Base-by-base conservation (phyloP, 2,329 filamentous ascomycete genomes). In the Cladosporium colombiae region DNA sequence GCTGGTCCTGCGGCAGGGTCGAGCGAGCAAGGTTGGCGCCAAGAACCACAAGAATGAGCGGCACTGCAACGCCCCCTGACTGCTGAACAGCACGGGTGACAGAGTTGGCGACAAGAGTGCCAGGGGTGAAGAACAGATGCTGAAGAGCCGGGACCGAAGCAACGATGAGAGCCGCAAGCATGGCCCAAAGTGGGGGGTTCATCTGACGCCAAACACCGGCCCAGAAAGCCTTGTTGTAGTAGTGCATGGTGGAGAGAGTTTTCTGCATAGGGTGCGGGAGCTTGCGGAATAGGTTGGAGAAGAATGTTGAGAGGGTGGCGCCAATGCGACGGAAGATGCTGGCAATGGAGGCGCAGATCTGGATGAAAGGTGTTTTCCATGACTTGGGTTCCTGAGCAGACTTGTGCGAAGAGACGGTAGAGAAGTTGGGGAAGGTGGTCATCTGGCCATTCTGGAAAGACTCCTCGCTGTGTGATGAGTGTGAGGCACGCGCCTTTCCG, bases 171-270 rank as follows among this genome's bases (percentile, higher is more conserved):
- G 95, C 92, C 46, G 89, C 82, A 37, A 98, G 82, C 95, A 99
- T 98, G 33, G 95, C 93, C 93, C 93, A 98, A 29, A 99, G 88
- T 0, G 95, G 95, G 50, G 95, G 94, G 79, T 98, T 98, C 94
- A 99, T 98, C 78, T 97, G 97, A 57, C 91, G 90, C 91, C 91
- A 95, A 14, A 93, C 76, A 62, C 93, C 93, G 58, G 79, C 80
- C 70, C 86, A 79, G 71, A 91, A 89, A 68, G 77, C 85, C 77
- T 71, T 72, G 33, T 80, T 62, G 50, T 77, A 79, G 35, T 74
- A 77, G 53, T 77, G 80, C 21, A 80, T 68, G 27, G 76, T 80
- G 11, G 80, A 77, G 4, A 88, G 73, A 7, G 75, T 70, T 60
- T 79, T 83, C 71, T 89, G 87, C 0, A 86, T 67, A 21, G 82